Conservation (phyloP, 2,329 filamentous ascomycete genomes). For the Aspergillus clavatus region DNA sequence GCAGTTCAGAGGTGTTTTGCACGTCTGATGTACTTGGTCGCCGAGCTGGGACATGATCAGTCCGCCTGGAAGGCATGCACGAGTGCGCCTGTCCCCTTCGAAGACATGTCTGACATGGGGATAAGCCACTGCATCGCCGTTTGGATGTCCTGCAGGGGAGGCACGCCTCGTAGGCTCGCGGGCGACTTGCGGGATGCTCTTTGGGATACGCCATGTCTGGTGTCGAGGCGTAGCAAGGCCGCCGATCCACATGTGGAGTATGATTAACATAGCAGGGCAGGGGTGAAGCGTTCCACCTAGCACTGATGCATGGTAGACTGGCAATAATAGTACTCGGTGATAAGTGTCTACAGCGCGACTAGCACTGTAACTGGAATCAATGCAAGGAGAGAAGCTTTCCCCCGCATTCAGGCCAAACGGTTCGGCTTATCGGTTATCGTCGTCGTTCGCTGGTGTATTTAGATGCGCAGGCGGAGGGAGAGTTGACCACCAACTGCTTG, state of each 20-base stretch:
- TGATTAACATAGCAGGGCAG: too few relatives aligned
- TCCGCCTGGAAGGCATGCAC: constrained; percentile 27
- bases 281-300: too few relatives aligned
- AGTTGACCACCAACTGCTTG: too few relatives aligned
- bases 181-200: constrained; percentile 47
- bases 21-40: neutral
- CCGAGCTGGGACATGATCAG: constrained; percentile 7
- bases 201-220: constrained; percentile 49
- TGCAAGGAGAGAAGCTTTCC: neutral
- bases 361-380: too few relatives aligned
- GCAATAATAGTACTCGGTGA: too few relatives aligned
- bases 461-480: too few relatives aligned
- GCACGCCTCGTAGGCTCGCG: constrained; percentile 48
- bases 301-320: too few relatives aligned
- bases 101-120: constrained; percentile 47
- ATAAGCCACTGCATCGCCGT: constrained; percentile 48
- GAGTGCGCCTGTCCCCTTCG: constrained; percentile 40
- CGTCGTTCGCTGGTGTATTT: too few relatives aligned
- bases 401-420: neutral
- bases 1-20: neutral
- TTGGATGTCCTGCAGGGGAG: constrained; percentile 47
- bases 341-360: too few relatives aligned
- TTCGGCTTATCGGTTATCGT: neutral
- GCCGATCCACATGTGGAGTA: neutral
- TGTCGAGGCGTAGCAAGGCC: neutral